Evolutionary conservation across 2,329 filamentous ascomycete genomes (phyloP).

Genomic region (Ophiostoma tasmaniense): DNA sequence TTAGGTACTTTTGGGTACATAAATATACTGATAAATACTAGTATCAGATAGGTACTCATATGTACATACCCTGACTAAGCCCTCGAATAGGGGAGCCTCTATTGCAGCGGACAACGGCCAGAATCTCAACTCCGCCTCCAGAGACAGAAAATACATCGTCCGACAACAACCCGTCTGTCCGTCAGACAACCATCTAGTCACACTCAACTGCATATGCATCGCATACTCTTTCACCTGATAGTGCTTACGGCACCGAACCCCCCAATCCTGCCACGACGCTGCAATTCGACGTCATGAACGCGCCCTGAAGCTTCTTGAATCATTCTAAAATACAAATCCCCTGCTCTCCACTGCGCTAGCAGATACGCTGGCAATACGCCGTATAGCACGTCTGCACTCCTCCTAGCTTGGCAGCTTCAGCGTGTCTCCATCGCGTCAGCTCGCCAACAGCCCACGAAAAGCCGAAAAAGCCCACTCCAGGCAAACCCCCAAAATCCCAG

Average conservation of each 20-base stretch:
- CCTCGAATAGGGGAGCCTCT: not conserved
- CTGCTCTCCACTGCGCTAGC: not conserved
- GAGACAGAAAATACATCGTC: not conserved
- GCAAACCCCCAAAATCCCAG: not conserved
- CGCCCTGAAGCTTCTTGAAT: not conserved
- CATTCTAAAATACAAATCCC: not conserved
- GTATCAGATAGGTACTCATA: not conserved
- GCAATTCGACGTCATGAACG: not conserved
- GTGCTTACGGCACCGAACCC: not conserved
- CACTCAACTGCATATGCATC: not conserved
- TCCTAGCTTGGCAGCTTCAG: not conserved
- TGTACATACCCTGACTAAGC: not conserved
- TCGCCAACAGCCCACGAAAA: not conserved
- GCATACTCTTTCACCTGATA: not conserved
- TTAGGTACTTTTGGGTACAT: not conserved
- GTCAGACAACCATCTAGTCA: not conserved
- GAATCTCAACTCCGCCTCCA: not conserved
- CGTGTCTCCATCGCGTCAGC: not conserved
- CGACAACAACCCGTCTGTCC: not conserved
- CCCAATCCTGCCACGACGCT: not conserved
- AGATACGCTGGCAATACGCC: not conserved
- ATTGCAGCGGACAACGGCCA: not conserved
- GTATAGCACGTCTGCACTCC: not conserved
- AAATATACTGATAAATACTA: not conserved
- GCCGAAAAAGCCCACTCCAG: not conserved